Conservation (phyloP, 495 filamentous ascomycete species). For the Coniosporium apollinis region DNA sequence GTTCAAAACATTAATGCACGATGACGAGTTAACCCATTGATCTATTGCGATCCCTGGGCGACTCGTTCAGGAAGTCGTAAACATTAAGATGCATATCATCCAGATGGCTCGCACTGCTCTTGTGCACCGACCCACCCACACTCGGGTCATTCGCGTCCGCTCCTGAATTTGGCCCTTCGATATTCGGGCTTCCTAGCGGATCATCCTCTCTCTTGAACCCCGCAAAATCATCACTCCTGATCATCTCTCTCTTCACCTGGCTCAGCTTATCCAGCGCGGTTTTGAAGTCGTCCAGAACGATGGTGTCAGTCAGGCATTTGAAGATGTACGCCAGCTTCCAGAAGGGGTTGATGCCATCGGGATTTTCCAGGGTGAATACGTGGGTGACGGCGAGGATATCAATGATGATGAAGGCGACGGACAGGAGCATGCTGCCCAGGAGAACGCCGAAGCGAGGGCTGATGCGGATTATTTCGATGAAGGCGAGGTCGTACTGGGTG, state of each 20-base stretch:
- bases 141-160: no score
- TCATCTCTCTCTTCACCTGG: slow-evolving; percentile 10
- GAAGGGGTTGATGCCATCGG: slow-evolving; percentile 28
- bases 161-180: no score
- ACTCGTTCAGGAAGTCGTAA: no score
- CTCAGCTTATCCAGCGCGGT: slow-evolving; percentile 32
- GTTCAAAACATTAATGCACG: no score
- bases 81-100: no score
- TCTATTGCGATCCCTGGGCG: no score
- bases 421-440: slow-evolving; percentile 36
- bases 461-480: slow-evolving; percentile 30
- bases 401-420: slow-evolving; percentile 35
- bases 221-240: no score
- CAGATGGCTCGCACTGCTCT: no score
- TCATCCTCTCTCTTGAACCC: no score
- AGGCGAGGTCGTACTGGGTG: slow-evolving; percentile 32
- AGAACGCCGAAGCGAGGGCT: slow-evolving; percentile 42
- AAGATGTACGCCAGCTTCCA: slow-evolving; percentile 40
- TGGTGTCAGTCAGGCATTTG: slow-evolving; percentile 42
- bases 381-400: slow-evolving; percentile 28
- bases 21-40: no score
- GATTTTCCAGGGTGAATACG: slow-evolving; percentile 10
- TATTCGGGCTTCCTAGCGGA: no score
- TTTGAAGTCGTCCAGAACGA: slow-evolving; percentile 47
- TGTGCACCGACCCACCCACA: no score